phyloP scores from a whole-genome alignment of 202 grass and related monocot species.

The Panicum hallii region DNA sequence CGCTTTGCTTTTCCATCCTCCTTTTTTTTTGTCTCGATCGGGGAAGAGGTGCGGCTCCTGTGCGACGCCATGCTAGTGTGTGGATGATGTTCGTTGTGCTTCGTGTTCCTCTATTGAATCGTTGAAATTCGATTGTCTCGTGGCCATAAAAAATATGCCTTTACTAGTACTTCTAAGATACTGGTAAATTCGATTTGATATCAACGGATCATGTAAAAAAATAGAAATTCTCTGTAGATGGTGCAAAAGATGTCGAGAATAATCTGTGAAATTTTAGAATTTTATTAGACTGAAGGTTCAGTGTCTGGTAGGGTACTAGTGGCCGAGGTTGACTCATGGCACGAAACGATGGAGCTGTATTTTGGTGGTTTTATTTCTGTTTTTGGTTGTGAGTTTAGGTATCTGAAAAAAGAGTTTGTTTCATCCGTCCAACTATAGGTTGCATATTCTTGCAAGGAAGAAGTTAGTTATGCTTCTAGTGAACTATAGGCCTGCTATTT shows the following conservation, averaged over 20 bases:
- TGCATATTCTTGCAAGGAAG: slow-evolving; percentile 19
- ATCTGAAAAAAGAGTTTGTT: neutral
- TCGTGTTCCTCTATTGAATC: slow-evolving; percentile 22
- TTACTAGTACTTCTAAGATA: neutral
- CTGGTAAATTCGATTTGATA: neutral
- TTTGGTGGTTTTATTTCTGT: neutral
- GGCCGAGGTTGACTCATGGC: neutral
- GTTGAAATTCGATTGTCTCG: slow-evolving; percentile 16
- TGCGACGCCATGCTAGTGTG: neutral
- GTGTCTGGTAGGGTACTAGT: neutral
- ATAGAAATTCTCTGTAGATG: neutral
- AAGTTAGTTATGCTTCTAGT: neutral
- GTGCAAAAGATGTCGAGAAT: neutral
- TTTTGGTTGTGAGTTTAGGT: neutral
- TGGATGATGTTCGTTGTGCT: slow-evolving; percentile 11
- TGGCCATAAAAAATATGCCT: neutral
- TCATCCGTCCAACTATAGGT: slow-evolving; percentile 5
- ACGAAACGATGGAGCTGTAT: neutral
- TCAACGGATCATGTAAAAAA: neutral
- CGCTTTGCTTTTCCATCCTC: neutral
- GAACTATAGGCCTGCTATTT: neutral
- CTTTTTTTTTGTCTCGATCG: slow-evolving; percentile 2
- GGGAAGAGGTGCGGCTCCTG: neutral
- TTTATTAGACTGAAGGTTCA: neutral
- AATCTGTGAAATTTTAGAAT: neutral